Evolutionary conservation across 805 yeast genomes (phyloP), one percentile per base, ranked within the genome.

Genomic region (Brettanomyces bruxellensis): DNA sequence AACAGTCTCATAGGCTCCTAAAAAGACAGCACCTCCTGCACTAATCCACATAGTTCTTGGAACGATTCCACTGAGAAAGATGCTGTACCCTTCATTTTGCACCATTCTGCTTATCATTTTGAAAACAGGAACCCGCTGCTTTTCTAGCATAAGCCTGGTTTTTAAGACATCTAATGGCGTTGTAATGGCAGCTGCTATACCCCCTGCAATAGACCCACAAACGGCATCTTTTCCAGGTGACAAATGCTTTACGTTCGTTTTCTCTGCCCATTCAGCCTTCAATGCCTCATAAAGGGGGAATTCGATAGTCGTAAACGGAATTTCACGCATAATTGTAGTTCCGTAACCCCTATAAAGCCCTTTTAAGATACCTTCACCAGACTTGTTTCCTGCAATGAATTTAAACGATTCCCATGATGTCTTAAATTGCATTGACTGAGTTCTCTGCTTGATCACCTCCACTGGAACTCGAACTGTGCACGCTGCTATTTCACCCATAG

Each of bases 11-110:
- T 93, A 93, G 46, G 87, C 86, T 4, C 99, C 99, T 47, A 93
- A 70, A 69, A 95, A 93, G 14, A 95, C 89, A 14, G 98, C 96
- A 28, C 99, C 99, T 22, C 99, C 99, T 4, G 95, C 93, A 67
- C 95, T 83, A 47, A 93, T 91, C 99, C 99, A 93, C 78, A 86
- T 72, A 0, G 97, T 90, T 62, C 99, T 75, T 4, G 99, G 98
- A 0, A 95, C 97, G 25, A 91, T 73, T 12, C 99, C 99, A 43
- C 76, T 76, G 60, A 79, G 76, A 53, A 93, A 88, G 1, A 84
- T 88, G 6, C 60, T 54, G 38, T 70, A 66, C 0, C 97, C 97
- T 60, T 89, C 96, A 47, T 85, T 89, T 22, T 58, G 60, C n/a
- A 72, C 63, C 43, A 90, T 73, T 9, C 67, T 70, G 34, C 59